Evolutionary conservation across 768 basidiomycete genomes (phyloP).

Genomic region (Kwoniella heveanensis): DNA sequence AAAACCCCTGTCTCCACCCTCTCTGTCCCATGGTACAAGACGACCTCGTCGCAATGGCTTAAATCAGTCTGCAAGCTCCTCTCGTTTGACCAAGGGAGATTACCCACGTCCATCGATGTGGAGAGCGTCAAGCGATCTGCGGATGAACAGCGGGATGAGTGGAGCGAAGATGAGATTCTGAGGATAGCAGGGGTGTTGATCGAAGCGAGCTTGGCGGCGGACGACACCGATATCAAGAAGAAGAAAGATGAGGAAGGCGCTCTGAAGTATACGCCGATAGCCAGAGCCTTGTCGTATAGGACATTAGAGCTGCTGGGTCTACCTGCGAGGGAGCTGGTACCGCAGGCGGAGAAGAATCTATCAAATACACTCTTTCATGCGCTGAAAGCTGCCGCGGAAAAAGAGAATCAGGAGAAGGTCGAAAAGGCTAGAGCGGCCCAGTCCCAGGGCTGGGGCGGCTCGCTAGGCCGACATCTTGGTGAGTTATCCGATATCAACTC

Average conservation of each 20-base stretch:
- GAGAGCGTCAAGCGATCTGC: slow-evolving; percentile 24
- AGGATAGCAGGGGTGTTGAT: slow-evolving; percentile 40
- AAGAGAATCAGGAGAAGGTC: slow-evolving; percentile 41
- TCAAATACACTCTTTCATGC: slow-evolving; percentile 46
- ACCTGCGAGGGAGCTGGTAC: slow-evolving; percentile 26
- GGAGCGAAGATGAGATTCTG: slow-evolving; percentile 27
- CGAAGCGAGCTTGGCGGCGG: slow-evolving; percentile 44
- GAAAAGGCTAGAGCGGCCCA: slow-evolving; percentile 50
- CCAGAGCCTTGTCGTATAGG: slow-evolving; percentile 36
- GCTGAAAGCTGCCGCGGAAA: slow-evolving; percentile 39
- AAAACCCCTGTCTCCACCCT: slow-evolving; percentile 1
- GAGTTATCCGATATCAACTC: slow-evolving; percentile 5
- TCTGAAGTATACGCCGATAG: slow-evolving; percentile 47
- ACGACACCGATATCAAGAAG: slow-evolving; percentile 13
- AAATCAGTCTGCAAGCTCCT: slow-evolving; percentile 40
- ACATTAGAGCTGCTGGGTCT: slow-evolving; percentile 43
- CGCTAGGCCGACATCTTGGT: slow-evolving; percentile 48
- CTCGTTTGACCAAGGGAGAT: slow-evolving; percentile 26
- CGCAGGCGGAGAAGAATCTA: slow-evolving; percentile 44
- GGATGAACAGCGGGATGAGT: slow-evolving; percentile 32
- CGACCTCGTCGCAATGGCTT: slow-evolving; percentile 32
- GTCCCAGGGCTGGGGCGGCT: slow-evolving; percentile 58
- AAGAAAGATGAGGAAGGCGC: slow-evolving; percentile 37
- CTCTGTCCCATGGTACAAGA: slow-evolving; percentile 28
- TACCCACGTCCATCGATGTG: slow-evolving; percentile 30